Evolutionary conservation across 1,284 basidiomycete genomes (phyloP), one percentile per base, ranked within the genome.

Genomic region (Sanghuangporus weigelae): DNA sequence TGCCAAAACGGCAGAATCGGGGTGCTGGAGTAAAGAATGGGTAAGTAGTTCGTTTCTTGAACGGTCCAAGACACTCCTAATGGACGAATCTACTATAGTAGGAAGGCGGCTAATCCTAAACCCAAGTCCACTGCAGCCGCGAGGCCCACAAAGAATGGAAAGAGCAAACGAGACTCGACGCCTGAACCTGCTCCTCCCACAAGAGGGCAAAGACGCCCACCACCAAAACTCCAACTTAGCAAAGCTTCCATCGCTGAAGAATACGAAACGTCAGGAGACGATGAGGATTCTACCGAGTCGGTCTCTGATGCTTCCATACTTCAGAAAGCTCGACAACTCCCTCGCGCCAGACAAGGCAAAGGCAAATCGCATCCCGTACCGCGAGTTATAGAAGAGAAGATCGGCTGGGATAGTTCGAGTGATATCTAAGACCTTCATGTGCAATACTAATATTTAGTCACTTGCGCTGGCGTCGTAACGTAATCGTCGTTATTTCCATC

Each of bases 1-100:
- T 57, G 14, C 57, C 59, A 12, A 66, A 66, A 53, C 65, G 65
- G 14, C 64, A 53, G 39, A 59, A 65, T n/a, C 65, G 62, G 8
- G 59, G 48, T n/a, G 51, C 60, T 38, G 40, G 35, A 3, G 4
- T 36, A 38, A 59, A 31, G 31, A 65, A 61, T 36, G 36, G 60
- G 60, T 61, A 31, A 16, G 53, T 36, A 3, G 21, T 23, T 11
- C 21, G 10, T 7, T 23, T 11, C 49, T 51, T 11, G 2, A 44
- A 56, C 23, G 6, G 8, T 31, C 44, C 16, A 38, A 23, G 16
- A n/a, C 7, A 0, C 40, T 35, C 46, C 3, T 42, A 38, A 26
- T 38, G 35, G 4, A 16, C 16, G 11, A 54, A 1, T 26, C 11
- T 3, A n/a, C 14, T 38, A 16, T 19, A 54, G 53, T 19, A n/a